phyloP scores from a whole-genome alignment of 257 asterid genomes.

The Nicotiana tabacum region DNA sequence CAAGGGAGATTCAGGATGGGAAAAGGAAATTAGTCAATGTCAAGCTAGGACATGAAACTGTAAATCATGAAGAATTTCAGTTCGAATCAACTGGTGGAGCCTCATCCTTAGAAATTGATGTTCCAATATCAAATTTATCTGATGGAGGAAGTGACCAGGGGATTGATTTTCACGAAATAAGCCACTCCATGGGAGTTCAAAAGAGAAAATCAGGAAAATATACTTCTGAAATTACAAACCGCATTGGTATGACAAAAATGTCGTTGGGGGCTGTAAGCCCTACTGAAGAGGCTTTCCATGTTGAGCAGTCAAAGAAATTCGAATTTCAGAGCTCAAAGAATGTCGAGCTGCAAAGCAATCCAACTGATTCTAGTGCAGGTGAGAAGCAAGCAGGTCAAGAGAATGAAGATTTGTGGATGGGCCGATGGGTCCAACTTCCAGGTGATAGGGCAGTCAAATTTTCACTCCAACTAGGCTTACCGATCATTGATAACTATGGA shows the following conservation, averaged over 20 bases:
- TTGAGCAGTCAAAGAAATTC: not conserved
- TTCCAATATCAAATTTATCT: too few relatives aligned
- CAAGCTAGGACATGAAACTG: not conserved
- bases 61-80: not conserved
- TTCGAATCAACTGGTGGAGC: not conserved
- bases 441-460: not conserved
- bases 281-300: not conserved
- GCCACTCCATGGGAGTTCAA: not conserved
- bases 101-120: too few relatives aligned
- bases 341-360: not conserved
- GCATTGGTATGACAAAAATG: not conserved
- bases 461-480: not conserved
- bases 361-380: not conserved
- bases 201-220: not conserved
- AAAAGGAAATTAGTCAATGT: not conserved
- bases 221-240: not conserved
- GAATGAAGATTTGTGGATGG: not conserved
- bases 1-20: not conserved
- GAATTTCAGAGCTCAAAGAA: not conserved
- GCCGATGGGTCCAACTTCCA: not conserved
- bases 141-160: not conserved
- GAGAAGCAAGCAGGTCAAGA: not conserved
- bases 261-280: not conserved
- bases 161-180: not conserved
- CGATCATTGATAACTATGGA: constrained; percentile 5